Evolutionary conservation across 352 stramenopile species (phyloP), one percentile per base, ranked within the genome.

Genomic region (Blastocystis sp.): DNA sequence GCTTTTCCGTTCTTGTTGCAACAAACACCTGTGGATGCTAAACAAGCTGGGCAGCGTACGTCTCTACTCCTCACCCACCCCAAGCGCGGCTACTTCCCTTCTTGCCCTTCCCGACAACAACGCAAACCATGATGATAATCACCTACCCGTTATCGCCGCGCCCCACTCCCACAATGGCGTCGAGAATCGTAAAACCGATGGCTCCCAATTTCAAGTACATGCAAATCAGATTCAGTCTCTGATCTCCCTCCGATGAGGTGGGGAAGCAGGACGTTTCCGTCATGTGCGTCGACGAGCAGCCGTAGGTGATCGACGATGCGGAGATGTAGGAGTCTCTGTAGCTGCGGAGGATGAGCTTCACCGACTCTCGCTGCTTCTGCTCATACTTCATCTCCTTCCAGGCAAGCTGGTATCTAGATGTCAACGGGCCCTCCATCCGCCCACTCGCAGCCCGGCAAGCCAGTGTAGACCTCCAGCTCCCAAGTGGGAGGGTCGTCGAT

Each of bases 131-230:
- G 71, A 62, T 41, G 17, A 62, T 11, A 2, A 81, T 5, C 9
- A 79, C 14, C 69, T 79, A 79, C 41, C 19, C 28, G 45, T 62
- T 3, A 79, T 21, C 4, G 61, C 10, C 3, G 1, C 10, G 38
- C 28, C 11, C 14, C 28, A 2, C 21, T 5, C 41, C 28, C 66
- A 81, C 71, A 0, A 62, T 41, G 14, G 66, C 71, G 64, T 81
- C 71, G 28, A 81, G 48, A 43, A 66, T 23, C 38, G 23, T 19
- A 11, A 79, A 10, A 38, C 69, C 69, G 23, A 79, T 79, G 9
- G 69, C 69, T 79, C 69, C 69, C 69, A 79, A 79, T 56, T 79
- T 59, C 69, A 79, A 62, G 41, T 79, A 79, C 21, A 61, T 34
- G 40, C 69, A 79, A 40, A 79, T 40, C 23, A 23, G 10, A 1